Evolutionary conservation across 2,329 filamentous ascomycete genomes (phyloP).

Genomic region (Chrysosphaeria jannelii): DNA sequence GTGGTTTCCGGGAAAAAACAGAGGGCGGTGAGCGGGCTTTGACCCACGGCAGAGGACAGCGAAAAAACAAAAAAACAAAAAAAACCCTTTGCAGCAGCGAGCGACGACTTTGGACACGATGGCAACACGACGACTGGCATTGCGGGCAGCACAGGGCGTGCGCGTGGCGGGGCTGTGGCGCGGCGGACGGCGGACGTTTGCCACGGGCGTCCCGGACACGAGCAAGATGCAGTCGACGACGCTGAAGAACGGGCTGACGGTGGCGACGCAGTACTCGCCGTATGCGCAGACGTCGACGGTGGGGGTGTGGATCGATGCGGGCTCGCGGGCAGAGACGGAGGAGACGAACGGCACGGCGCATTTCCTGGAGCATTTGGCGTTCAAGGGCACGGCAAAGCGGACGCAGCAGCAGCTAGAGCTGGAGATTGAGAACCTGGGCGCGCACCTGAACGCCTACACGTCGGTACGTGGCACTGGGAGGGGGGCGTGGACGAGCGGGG

Average conservation of each 20-base stretch:
- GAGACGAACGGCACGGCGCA: conserved; percentile 98
- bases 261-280: conserved; percentile 91
- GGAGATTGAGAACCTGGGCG: conserved; percentile 99
- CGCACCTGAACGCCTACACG: conserved; percentile 96
- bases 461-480: too few species aligned
- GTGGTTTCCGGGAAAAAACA: too few species aligned
- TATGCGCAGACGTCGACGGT: conserved; percentile 96
- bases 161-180: too few species aligned
- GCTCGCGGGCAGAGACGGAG: conserved; percentile 89
- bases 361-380: conserved; percentile 97
- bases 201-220: conserved; percentile 23
- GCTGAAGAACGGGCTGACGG: conserved; percentile 93
- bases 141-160: too few species aligned
- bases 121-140: too few species aligned
- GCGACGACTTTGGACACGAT: too few species aligned
- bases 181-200: too few species aligned
- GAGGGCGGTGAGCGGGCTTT: too few species aligned
- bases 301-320: conserved; percentile 97
- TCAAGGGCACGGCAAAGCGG: conserved; percentile 93
- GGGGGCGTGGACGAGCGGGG: too few species aligned
- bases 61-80: too few species aligned
- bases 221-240: conserved; percentile 88
- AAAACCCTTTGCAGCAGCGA: too few species aligned
- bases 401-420: conserved; percentile 94
- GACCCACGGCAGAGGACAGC: too few species aligned